These are phyloP conservation scores for Lachnellula subtilissima DNA, from an alignment of 2,329 filamentous ascomycete genomes.

Conservation along the genomic window DNA sequence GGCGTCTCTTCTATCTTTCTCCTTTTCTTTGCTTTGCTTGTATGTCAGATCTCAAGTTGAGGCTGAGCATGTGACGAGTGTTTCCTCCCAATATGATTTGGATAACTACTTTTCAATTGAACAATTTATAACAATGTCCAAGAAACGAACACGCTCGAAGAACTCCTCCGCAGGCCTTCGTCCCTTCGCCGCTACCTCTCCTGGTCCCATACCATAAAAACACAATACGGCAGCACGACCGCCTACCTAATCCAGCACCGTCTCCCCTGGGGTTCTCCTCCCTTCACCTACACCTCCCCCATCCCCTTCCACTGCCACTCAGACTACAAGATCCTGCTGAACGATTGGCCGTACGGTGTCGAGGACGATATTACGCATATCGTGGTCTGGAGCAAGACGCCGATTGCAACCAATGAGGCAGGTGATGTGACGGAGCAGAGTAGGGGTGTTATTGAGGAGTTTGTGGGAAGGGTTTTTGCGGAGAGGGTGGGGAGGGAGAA, in stretches of 20 bases:
- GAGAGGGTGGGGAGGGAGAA: conserved; percentile 46
- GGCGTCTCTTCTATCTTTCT: background rate
- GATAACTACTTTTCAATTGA: background rate
- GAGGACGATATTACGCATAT: conserved; percentile 66
- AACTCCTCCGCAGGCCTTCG: conserved; percentile 74
- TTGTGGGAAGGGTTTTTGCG: conserved; percentile 66
- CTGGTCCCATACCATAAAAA: conserved; percentile 67
- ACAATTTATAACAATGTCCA: background rate
- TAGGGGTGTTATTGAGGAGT: conserved; percentile 59
- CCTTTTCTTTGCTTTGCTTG: background rate
- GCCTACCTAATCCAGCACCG: conserved; percentile 71
- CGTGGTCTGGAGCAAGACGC: conserved; percentile 86
- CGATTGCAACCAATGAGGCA: conserved; percentile 66
- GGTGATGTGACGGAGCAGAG: conserved; percentile 70
- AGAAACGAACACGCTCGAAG: conserved; percentile 60
- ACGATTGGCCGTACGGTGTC: conserved; percentile 93
- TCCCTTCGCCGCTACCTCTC: conserved; percentile 75
- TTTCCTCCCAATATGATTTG: background rate
- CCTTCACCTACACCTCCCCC: conserved; percentile 41
- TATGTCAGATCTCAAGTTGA: background rate
- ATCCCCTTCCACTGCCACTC: conserved; percentile 48
- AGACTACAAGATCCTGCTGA: conserved; percentile 69
- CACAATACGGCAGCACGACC: conserved; percentile 73
- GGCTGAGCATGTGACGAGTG: background rate
- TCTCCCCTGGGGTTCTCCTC: conserved; percentile 64